Evolutionary conservation across 345 rosid species (phyloP).

Genomic region (Aurinia saxatilis): DNA sequence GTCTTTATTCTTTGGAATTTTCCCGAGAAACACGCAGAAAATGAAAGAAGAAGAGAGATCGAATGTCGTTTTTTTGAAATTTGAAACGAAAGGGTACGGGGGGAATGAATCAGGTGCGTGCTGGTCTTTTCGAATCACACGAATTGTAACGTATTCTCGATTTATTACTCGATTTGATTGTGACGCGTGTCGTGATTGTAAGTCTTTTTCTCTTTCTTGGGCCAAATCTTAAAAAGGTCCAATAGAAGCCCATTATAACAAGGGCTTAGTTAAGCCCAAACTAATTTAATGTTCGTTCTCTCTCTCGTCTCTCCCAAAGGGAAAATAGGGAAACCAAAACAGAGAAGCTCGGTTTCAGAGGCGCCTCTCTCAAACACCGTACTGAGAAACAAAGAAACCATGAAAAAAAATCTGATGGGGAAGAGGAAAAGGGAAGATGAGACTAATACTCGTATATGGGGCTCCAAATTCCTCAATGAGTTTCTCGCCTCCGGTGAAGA

Average conservation of each 20-base stretch:
- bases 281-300: no score
- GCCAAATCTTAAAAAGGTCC: no score
- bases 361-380: conserved; percentile 5
- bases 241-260: no score
- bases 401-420: conserved; percentile 12
- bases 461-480: conserved; percentile 33
- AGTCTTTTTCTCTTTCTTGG: no score
- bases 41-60: not conserved
- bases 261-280: no score
- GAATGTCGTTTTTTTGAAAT: conserved; percentile 6
- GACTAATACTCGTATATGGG: conserved; percentile 36
- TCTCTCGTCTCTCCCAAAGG: no score
- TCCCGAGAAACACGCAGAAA: conserved; percentile 22
- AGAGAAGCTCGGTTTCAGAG: no score
- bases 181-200: not conserved
- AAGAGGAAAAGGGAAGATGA: conserved; percentile 20
- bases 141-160: not conserved
- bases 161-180: not conserved
- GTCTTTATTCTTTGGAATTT: not conserved
- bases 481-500: conserved; percentile 39
- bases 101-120: conserved; percentile 16
- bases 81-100: conserved; percentile 24
- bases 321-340: no score
- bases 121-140: not conserved
- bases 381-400: conserved; percentile 8